These are phyloP conservation scores for Aspergillus hancockii DNA, from an alignment of 495 filamentous ascomycete species.

Conservation along the genomic window DNA sequence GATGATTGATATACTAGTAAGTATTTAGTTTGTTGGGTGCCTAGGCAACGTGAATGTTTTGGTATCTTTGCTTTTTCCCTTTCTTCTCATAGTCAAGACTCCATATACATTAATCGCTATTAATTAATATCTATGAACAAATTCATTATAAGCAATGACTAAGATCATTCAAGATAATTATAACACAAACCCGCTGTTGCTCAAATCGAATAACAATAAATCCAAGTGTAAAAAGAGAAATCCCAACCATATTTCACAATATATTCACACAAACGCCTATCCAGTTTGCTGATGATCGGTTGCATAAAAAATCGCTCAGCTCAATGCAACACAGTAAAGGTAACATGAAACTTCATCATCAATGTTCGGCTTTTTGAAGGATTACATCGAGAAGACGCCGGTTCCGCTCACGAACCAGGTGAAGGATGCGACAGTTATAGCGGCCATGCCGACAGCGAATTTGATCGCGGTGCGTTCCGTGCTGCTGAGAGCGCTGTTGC, in stretches of 20 bases:
- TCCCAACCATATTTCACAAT: constrained; percentile 4
- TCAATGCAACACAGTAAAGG: constrained; percentile 22
- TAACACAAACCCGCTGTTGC: background rate
- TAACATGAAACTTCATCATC: background rate
- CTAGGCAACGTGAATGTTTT: background rate
- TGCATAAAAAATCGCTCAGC: constrained; percentile 23
- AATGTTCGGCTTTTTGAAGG: background rate
- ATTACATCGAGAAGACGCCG: constrained; percentile 52
- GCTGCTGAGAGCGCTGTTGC: constrained; percentile 66
- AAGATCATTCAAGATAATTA: background rate
- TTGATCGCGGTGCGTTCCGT: constrained; percentile 68
- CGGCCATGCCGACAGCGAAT: constrained; percentile 71
- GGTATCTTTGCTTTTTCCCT: background rate
- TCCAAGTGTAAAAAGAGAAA: background rate
- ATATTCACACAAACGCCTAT: constrained; percentile 4
- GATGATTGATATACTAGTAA: background rate
- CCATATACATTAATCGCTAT: constrained; percentile 1
- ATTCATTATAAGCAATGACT: background rate
- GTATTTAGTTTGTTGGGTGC: background rate
- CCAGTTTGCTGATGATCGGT: constrained; percentile 16
- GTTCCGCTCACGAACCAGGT: constrained; percentile 82
- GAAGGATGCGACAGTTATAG: constrained; percentile 78
- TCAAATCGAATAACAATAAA: background rate
- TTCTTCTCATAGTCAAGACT: background rate
- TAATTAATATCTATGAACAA: background rate